Percentiles rank a stretch among this genome's conserved stretches.
Evolutionary conservation across 2,329 filamentous ascomycete genomes (phyloP).

Genomic region (Hysterium pulicare): DNA sequence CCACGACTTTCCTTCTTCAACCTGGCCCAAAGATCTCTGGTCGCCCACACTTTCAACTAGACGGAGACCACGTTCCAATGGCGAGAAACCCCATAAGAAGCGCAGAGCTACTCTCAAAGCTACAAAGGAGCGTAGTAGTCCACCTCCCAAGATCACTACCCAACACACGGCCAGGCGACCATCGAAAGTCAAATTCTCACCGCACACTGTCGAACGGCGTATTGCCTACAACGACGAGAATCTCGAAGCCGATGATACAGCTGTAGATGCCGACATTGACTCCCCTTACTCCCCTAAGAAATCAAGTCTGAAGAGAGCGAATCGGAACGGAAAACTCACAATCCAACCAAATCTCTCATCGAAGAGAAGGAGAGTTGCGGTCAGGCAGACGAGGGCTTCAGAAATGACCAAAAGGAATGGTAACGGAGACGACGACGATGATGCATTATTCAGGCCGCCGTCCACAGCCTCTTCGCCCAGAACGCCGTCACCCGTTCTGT

Average conservation of each 20-base stretch:
- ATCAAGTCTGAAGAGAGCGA: constrained; percentile 14
- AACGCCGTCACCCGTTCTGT: constrained; percentile 1
- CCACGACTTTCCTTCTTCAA: constrained; percentile 5
- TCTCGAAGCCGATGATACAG: neutral
- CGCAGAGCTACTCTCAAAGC: too few relatives aligned
- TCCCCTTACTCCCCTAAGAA: constrained; percentile 9
- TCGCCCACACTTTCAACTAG: neutral
- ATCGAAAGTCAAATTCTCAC: constrained; percentile 15
- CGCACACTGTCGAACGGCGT: constrained; percentile 8
- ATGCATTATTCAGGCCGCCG: neutral
- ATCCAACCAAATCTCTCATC: neutral
- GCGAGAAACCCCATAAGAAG: too few relatives aligned
- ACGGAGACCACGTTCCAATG: too few relatives aligned
- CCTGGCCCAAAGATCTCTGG: neutral
- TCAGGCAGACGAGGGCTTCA: neutral
- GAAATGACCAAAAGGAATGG: neutral
- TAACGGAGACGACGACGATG: neutral
- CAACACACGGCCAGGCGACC: neutral
- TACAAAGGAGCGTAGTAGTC: neutral
- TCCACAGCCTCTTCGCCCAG: neutral
- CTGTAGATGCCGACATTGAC: neutral
- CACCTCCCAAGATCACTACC: too few relatives aligned
- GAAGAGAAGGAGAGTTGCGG: neutral
- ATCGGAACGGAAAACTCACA: constrained; percentile 3
- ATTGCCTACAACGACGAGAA: constrained; percentile 8